Base-by-base conservation (phyloP, 805 yeast genomes). In the Nakazawaea ishiwadae region DNA sequence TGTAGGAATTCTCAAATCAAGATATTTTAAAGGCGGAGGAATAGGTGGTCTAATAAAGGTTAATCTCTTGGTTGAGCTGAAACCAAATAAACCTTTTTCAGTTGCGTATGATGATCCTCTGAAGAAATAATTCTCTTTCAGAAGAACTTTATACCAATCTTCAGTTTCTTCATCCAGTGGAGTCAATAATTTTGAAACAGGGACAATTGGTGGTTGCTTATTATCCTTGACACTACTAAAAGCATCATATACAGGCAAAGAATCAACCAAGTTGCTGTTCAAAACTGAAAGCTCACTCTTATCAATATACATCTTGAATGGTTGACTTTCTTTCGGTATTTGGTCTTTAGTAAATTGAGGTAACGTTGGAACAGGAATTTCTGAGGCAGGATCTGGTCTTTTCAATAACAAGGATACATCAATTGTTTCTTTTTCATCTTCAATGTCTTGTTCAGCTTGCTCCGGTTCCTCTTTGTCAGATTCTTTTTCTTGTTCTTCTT, bases 1-100 rank as follows among this genome's bases (percentile, higher is more conserved):
- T 0, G 98, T 88, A 3, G 98, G 97, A 2, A 91, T 81, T 48
- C 98, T 69, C 46, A 77, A 74, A 48, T 87, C 90, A 49, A 93
- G 65, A 54, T 87, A 85, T 52, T 82, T 79, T 45, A 86, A 64
- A 6, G 85, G 75, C 3, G 99, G 99, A 0, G 98, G 98, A 39
- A 76, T 74, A 5, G 99, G 99, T 0, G 99, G 97, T 48, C 83
- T 79, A 37, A 90, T 67, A 39, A 71, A 73, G 43, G 77, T 81
- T 45, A 75, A 74, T 37, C 82, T 67, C 54, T 84, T 74, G 42
- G 68, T 74, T 1, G 62, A 62, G 29, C 59, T 61, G 36, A 71
- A 65, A 46, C 72, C 70, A 58, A 81, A 81, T 11, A 80, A 56
- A 2, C 85, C 85, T 52, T 75, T 77, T 47, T 77, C 78, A 54